Conservation (phyloP, 129 eudicot genomes). For the Chrysanthemum makinoi region DNA sequence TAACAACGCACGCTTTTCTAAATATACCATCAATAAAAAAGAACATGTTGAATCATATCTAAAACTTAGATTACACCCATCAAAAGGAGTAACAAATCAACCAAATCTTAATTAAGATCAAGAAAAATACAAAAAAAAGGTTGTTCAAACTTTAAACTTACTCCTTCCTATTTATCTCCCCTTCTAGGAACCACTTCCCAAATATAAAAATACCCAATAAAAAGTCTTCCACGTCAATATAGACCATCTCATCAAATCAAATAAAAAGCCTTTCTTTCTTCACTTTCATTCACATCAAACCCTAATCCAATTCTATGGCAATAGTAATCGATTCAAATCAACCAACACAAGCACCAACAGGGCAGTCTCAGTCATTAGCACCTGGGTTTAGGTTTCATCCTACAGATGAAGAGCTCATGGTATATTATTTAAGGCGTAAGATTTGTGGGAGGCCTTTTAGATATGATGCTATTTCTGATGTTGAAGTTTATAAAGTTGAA, state of each 20-base stretch:
- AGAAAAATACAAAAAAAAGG: constrained; percentile 30
- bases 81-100: no score
- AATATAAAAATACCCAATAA: not conserved
- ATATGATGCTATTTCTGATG: constrained; percentile 64
- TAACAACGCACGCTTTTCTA: no score
- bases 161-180: constrained; percentile 2
- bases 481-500: constrained; percentile 85
- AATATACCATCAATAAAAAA: no score
- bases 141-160: constrained; percentile 7
- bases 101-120: no score
- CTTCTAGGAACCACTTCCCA: constrained; percentile 28
- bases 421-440: constrained; percentile 77
- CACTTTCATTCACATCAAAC: constrained; percentile 13
- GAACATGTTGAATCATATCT: no score
- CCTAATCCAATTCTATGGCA: constrained; percentile 37
- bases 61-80: no score
- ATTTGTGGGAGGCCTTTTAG: constrained; percentile 59
- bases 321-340: constrained; percentile 35
- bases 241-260: constrained; percentile 22
- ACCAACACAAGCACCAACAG: constrained; percentile 29
- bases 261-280: not conserved
- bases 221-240: constrained; percentile 25
- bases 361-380: constrained; percentile 39
- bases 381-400: constrained; percentile 94
- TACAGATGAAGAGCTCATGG: constrained; percentile 81